Evolutionary conservation across 2,329 filamentous ascomycete species (phyloP), one percentile per base, ranked within the genome.

Genomic region (Aspergillus tubingensis): DNA sequence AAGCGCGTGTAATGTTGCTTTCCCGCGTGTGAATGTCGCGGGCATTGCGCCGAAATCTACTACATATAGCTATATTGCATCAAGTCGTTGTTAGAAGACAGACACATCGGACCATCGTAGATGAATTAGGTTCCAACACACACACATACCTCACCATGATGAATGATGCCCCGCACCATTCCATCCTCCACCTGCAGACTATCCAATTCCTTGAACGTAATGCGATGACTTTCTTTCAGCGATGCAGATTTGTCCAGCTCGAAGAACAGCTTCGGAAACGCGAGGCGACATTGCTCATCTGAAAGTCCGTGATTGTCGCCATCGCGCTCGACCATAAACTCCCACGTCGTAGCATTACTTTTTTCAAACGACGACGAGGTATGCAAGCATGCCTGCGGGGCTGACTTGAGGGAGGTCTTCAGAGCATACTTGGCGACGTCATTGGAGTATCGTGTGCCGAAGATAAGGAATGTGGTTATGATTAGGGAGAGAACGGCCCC

Each of bases 1-100:
- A 30, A 84, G 72, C 6, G 80, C 74, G 63, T 80, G 76, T 2
- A 83, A 71, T 0, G 80, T 81, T 2, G 80, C 80, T 64, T 72
- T 74, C 10, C 71, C 76, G 11, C 76, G 73, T 0, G 74, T 68
- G 49, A 69, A 74, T 7, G 76, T 78, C 6, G 65, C 67, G 0
- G 70, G 70, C 71, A 73, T 72, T 7, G 70, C 62, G 3, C 68
- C 73, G 39, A 70, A 76, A 27, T 76, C 70, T 50, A 78, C 60
- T 3, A 78, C 69, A 60, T 76, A 77, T 4, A 79, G 48, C 76
- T 79, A 30, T 21, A 57, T 19, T 1, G 27, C 27, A 3, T 13
- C 5, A 43, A 5, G 41, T 21, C 10, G 4, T 15, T 5, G 30
- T 17, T 15, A 27, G 30, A 39, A 36, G 15, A 43, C 3, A 10